phyloP scores from a whole-genome alignment of 1,284 basidiomycete species.

The Apiotrichum domesticum region DNA sequence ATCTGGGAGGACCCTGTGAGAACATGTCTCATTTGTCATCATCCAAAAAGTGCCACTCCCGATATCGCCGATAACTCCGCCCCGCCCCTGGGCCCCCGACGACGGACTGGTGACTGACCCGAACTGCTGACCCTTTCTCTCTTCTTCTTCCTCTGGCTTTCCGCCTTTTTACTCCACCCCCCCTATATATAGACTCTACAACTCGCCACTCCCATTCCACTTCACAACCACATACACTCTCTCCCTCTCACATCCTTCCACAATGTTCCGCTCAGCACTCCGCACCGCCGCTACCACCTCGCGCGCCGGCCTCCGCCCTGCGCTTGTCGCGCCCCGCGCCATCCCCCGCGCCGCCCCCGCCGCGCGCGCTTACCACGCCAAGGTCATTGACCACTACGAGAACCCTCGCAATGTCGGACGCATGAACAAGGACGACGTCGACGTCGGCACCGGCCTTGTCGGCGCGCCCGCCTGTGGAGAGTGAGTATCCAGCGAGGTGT shows the following conservation, averaged over 20 bases:
- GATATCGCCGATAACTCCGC: neutral
- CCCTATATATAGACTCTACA: too few relatives aligned
- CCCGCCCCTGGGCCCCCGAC: neutral
- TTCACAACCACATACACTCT: neutral
- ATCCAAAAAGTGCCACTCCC: neutral
- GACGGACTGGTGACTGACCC: too few relatives aligned
- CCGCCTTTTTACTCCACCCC: too few relatives aligned
- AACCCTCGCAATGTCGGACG: slow-evolving; percentile 80
- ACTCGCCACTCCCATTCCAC: neutral
- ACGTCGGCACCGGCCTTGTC: slow-evolving; percentile 88
- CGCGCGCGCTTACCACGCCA: slow-evolving; percentile 71
- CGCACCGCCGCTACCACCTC: neutral
- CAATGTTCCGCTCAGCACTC: slow-evolving; percentile 1
- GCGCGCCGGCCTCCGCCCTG: neutral
- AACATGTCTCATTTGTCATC: too few relatives aligned
- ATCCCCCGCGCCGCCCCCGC: neutral
- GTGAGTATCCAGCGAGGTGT: neutral
- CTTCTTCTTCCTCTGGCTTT: too few relatives aligned
- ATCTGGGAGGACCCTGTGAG: too few relatives aligned
- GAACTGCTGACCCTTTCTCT: too few relatives aligned
- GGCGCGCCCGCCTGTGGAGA: slow-evolving; percentile 56
- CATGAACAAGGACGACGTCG: slow-evolving; percentile 27
- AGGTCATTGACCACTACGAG: slow-evolving; percentile 94
- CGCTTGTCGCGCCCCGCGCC: neutral
- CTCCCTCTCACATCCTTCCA: neutral